Conservation (phyloP, 2,329 filamentous ascomycete genomes). For the Cadophora gregata region DNA sequence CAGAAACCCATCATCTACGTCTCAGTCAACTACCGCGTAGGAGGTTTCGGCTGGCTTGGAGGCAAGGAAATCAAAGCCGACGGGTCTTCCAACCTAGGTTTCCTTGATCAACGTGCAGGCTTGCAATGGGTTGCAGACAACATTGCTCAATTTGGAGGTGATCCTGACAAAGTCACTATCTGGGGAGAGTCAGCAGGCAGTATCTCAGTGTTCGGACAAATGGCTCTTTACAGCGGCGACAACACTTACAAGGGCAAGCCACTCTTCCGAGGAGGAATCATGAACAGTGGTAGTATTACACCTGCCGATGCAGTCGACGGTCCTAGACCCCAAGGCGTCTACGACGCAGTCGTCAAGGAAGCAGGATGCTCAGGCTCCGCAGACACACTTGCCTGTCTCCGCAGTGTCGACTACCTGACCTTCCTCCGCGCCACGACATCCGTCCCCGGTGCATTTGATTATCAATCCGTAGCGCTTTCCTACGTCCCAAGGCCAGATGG, state of each 20-base stretch:
- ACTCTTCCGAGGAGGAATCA: conserved; percentile 78
- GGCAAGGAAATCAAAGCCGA: conserved; percentile 71
- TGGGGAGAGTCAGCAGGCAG: conserved; percentile 62
- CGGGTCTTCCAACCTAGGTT: conserved; percentile 72
- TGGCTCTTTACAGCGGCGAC: conserved; percentile 75
- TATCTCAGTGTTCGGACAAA: conserved; percentile 79
- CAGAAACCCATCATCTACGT: conserved; percentile 76
- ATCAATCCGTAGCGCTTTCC: conserved; percentile 71
- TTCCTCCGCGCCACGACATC: conserved; percentile 72
- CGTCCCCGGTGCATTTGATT: conserved; percentile 71
- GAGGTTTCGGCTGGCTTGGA: conserved; percentile 75
- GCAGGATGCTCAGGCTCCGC: conserved; percentile 64
- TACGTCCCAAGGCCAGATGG: conserved; percentile 80
- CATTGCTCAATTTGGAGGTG: conserved; percentile 76
- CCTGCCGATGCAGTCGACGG: conserved; percentile 69
- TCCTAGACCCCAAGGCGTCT: conserved; percentile 67
- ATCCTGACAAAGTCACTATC: conserved; percentile 50
- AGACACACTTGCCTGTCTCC: conserved; percentile 71
- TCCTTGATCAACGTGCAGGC: conserved; percentile 74
- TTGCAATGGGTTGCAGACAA: conserved; percentile 81
- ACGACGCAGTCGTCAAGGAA: conserved; percentile 63
- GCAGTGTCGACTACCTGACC: conserved; percentile 61
- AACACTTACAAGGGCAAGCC: conserved; percentile 75
- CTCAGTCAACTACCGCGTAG: conserved; percentile 78
- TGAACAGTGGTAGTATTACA: conserved; percentile 72